Conservation (phyloP, 2,329 filamentous ascomycete species). For the Xenosphaeropsis pyriputrescens region DNA sequence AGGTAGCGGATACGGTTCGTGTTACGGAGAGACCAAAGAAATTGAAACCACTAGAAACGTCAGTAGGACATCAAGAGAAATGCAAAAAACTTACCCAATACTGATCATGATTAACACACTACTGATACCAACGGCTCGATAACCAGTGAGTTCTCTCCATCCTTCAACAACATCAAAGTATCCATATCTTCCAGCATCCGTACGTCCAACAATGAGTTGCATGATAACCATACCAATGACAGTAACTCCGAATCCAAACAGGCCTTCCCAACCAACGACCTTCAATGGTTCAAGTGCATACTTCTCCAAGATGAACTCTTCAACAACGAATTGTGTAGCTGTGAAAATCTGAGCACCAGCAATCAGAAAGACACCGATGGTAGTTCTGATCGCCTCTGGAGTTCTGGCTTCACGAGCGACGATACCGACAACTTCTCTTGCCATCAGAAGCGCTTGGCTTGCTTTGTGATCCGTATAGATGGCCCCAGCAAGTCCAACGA, state of each 20-base stretch:
- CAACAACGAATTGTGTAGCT: constrained; percentile 86
- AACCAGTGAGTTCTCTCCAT: constrained; percentile 62
- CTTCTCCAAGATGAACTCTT: constrained; percentile 80
- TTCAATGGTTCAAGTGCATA: constrained; percentile 63
- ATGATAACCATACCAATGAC: constrained; percentile 65
- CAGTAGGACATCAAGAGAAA: not conserved
- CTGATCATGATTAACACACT: constrained; percentile 92
- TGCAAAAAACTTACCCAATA: constrained; percentile 58
- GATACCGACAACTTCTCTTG: constrained; percentile 25
- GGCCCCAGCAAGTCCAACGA: constrained; percentile 81
- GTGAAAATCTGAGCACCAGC: constrained; percentile 94
- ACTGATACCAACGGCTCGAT: constrained; percentile 56
- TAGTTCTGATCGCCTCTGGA: constrained; percentile 47
- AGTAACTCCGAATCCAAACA: constrained; percentile 80
- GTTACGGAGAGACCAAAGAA: constrained; percentile 96
- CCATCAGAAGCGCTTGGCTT: constrained; percentile 20
- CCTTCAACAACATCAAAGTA: constrained; percentile 88
- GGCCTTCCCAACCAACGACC: constrained; percentile 90
- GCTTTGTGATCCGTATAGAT: constrained; percentile 49
- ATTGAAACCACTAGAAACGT: constrained; percentile 67
- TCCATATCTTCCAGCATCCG: constrained; percentile 57
- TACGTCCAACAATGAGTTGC: constrained; percentile 63
- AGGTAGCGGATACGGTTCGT: constrained; percentile 76
- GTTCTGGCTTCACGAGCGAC: constrained; percentile 24
- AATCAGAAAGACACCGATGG: constrained; percentile 80